Evolutionary conservation across 768 basidiomycete genomes (phyloP).

Genomic region (Psilocybe cyanescens): DNA sequence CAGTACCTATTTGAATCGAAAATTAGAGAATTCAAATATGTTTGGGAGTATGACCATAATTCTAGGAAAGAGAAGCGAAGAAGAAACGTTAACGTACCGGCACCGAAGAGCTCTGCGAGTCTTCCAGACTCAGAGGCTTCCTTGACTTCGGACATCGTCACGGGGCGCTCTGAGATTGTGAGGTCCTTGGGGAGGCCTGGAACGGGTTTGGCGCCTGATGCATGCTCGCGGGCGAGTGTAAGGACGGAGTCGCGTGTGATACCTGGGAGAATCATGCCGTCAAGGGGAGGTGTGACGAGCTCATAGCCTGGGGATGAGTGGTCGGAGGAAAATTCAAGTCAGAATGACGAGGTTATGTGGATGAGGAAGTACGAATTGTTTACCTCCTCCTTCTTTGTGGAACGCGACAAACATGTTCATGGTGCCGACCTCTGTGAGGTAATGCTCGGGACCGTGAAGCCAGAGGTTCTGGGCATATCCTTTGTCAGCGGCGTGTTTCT

Average conservation of each 20-base stretch:
- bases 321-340: conserved; percentile 26
- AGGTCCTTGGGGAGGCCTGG: conserved; percentile 58
- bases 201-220: conserved; percentile 45
- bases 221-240: conserved; percentile 67
- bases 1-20: conserved; percentile 60
- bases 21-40: not conserved
- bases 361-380: conserved; percentile 2
- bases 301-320: conserved; percentile 56
- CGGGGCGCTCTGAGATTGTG: conserved; percentile 65
- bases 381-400: conserved; percentile 69
- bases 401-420: conserved; percentile 93
- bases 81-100: conserved; percentile 50
- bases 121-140: conserved; percentile 57
- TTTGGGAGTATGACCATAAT: not conserved
- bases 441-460: conserved; percentile 75
- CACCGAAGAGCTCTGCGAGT: conserved; percentile 82
- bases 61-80: not conserved
- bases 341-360: not conserved
- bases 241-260: conserved; percentile 90
- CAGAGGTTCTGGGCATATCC: conserved; percentile 92
- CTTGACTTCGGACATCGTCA: conserved; percentile 79
- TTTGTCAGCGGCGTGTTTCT: conserved; percentile 70
- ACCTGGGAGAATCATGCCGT: conserved; percentile 91
- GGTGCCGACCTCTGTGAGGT: conserved; percentile 78
- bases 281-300: conserved; percentile 86